These are phyloP conservation scores for Nakazawaea ishiwadae DNA, from an alignment of 805 yeast genomes.

Conservation along the genomic window DNA sequence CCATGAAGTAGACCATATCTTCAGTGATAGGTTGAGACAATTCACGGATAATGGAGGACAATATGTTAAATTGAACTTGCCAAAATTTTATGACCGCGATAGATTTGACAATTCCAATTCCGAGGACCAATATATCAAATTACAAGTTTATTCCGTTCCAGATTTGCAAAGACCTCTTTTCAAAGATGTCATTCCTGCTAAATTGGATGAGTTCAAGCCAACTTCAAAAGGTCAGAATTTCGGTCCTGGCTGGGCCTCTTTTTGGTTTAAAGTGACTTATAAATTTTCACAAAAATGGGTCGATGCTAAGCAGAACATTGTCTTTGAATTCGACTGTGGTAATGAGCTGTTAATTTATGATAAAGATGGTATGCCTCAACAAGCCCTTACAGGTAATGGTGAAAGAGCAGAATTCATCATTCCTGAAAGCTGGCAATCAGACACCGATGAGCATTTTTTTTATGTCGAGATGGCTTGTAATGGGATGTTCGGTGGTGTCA, in stretches of 20 bases:
- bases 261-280: slow-evolving; percentile 77
- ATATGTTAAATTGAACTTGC: slow-evolving; percentile 66
- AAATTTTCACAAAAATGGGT: slow-evolving; percentile 62
- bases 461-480: slow-evolving; percentile 90
- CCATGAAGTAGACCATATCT: slow-evolving; percentile 72
- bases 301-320: slow-evolving; percentile 32
- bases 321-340: slow-evolving; percentile 80
- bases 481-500: slow-evolving; percentile 85
- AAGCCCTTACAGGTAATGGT: slow-evolving; percentile 83
- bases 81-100: slow-evolving; percentile 69
- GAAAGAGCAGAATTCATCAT: slow-evolving; percentile 72
- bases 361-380: slow-evolving; percentile 61
- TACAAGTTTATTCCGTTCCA: slow-evolving; percentile 72
- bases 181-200: slow-evolving; percentile 46
- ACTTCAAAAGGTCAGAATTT: slow-evolving; percentile 70
- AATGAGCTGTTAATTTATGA: slow-evolving; percentile 83
- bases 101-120: slow-evolving; percentile 41
- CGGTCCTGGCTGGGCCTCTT: slow-evolving; percentile 97
- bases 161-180: slow-evolving; percentile 62
- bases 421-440: slow-evolving; percentile 49
- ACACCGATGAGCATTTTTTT: slow-evolving; percentile 53
- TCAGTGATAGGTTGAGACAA: slow-evolving; percentile 68
- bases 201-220: slow-evolving; percentile 44
- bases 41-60: slow-evolving; percentile 73
- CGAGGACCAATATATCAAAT: slow-evolving; percentile 37